Base-by-base conservation (phyloP, 2,329 filamentous ascomycete species). In the Penicillium sp. region DNA sequence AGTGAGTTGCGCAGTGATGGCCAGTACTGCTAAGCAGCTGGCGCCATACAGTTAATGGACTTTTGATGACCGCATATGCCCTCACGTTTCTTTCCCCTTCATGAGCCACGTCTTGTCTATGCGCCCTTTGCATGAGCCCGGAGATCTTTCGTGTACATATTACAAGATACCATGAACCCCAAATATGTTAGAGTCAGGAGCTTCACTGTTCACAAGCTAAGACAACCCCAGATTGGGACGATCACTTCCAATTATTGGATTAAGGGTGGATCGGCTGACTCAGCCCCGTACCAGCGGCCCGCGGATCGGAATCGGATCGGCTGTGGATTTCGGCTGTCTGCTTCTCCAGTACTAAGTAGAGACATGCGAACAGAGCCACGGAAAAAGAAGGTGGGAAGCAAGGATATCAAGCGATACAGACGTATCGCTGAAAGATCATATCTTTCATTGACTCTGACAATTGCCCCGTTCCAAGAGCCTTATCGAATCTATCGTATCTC, bases 221-320 rank as follows among this genome's bases (percentile, higher is more conserved):
- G n/a, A n/a, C n/a, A n/a, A n/a, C n/a, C n/a, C n/a, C n/a, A n/a
- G n/a, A n/a, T n/a, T n/a, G n/a, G n/a, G n/a, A n/a, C n/a, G n/a
- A n/a, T n/a, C n/a, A n/a, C n/a, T n/a, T n/a, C n/a, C n/a, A n/a
- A n/a, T n/a, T n/a, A n/a, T n/a, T n/a, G n/a, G n/a, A n/a, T n/a
- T n/a, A n/a, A n/a, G n/a, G n/a, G n/a, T n/a, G n/a, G n/a, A n/a
- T n/a, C n/a, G n/a, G n/a, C n/a, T 3, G 23, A 33, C 36, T 33
- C 20, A 23, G 32, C 26, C 16, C 5, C 10, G 13, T 16, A 18
- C 9, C 31, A 20, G 48, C 48, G 46, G 48, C 41, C 51, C 48
- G 51, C 51, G 52, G 45, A 50, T 54, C 54, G 54, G 53, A 49
- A 50, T 28, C 43, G 45, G 53, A 50, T 54, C 48, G 54, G 53